Conservation (phyloP, 1,284 basidiomycete genomes). For the Boletus mariae region DNA sequence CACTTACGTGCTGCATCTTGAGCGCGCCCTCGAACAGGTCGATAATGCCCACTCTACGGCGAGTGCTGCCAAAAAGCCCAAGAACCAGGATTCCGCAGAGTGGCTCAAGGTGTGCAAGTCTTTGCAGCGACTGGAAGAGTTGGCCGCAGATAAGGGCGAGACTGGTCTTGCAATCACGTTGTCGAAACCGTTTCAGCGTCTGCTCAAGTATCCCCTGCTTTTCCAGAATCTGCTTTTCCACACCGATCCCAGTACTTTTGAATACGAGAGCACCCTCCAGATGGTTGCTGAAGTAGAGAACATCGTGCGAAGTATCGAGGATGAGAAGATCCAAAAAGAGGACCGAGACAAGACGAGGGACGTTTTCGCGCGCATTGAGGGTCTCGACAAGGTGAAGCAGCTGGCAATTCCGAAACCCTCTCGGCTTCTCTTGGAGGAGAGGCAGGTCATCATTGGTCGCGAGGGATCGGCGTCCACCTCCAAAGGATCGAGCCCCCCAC, state of each 20-base stretch:
- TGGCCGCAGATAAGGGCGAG: constrained; percentile 83
- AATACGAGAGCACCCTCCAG: constrained; percentile 92
- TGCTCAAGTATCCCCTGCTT: constrained; percentile 94
- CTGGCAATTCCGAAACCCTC: constrained; percentile 88
- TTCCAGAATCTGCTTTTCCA: constrained; percentile 98
- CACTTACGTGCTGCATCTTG: constrained; percentile 87
- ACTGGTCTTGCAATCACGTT: constrained; percentile 91
- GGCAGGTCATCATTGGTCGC: constrained; percentile 43
- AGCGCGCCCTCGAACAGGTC: constrained; percentile 83
- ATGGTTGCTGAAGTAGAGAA: constrained; percentile 97
- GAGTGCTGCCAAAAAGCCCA: constrained; percentile 63
- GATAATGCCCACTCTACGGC: constrained; percentile 73
- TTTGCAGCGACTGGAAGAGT: constrained; percentile 73
- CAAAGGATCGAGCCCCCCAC: constrained; percentile 51
- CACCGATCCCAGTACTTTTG: constrained; percentile 94
- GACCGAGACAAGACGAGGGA: constrained; percentile 93
- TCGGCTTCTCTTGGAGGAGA: constrained; percentile 83
- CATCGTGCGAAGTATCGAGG: constrained; percentile 94
- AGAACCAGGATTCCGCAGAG: constrained; percentile 75
- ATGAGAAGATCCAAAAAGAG: constrained; percentile 95
- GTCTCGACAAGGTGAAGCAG: constrained; percentile 84
- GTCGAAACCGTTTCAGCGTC: constrained; percentile 94
- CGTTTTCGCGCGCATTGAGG: constrained; percentile 93
- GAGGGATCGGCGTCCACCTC: constrained; percentile 25
- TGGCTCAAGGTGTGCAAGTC: constrained; percentile 72